Conservation (phyloP, 2,329 filamentous ascomycete genomes). For the Trichoderma brevicompactum region DNA sequence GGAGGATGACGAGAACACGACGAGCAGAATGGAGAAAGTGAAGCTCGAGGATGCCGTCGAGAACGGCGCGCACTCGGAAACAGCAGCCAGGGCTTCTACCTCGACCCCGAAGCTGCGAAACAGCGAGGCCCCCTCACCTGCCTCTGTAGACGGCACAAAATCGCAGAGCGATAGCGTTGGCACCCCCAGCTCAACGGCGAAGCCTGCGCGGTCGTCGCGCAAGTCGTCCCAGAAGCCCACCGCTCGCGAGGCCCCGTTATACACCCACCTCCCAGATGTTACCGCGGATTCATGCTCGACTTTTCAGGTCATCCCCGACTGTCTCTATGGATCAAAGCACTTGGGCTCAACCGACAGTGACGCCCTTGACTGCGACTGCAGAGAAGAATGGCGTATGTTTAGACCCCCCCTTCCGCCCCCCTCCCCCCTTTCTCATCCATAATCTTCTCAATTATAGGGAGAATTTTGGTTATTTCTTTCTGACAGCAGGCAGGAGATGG, state of each 20-base stretch:
- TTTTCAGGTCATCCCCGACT: conserved; percentile 83
- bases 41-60: conserved; percentile 49
- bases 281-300: conserved; percentile 74
- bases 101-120: conserved; percentile 42
- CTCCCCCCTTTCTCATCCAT: neutral
- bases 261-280: conserved; percentile 74
- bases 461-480: neutral
- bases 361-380: conserved; percentile 91
- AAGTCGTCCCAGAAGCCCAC: conserved; percentile 71
- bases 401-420: neutral
- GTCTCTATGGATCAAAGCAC: conserved; percentile 88
- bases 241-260: conserved; percentile 67
- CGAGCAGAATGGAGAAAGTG: conserved; percentile 49
- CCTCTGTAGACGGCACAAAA: conserved; percentile 53
- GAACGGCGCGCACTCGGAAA: conserved; percentile 47
- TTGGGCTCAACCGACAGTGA: conserved; percentile 91
- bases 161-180: conserved; percentile 53
- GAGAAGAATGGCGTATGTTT: conserved; percentile 89
- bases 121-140: conserved; percentile 42
- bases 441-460: neutral
- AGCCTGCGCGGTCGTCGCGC: conserved; percentile 72
- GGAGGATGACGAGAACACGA: conserved; percentile 50
- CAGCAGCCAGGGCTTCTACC: conserved; percentile 47
- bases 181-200: conserved; percentile 51
- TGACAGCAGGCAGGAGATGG: conserved; percentile 54